These are phyloP conservation scores for Lentinula detonsa DNA, from an alignment of 768 basidiomycete species.

Conservation along the genomic window DNA sequence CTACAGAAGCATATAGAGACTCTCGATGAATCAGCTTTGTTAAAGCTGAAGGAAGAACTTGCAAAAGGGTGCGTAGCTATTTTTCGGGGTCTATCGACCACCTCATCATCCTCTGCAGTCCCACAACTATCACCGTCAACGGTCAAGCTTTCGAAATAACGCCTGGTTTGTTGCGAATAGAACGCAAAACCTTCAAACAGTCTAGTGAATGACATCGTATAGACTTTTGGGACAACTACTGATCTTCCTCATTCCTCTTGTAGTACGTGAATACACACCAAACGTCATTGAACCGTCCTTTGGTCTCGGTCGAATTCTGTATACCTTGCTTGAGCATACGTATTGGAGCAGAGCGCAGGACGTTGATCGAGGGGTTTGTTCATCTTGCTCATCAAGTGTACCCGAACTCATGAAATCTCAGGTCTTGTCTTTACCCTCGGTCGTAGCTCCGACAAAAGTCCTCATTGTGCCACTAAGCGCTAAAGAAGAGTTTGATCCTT, in stretches of 20 bases:
- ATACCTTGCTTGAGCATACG: conserved; percentile 89
- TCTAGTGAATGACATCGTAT: conserved; percentile 63
- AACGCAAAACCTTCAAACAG: conserved; percentile 73
- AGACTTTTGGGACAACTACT: conserved; percentile 29
- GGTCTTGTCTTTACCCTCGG: conserved; percentile 55
- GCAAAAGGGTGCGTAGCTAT: conserved; percentile 54
- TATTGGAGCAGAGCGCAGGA: conserved; percentile 96
- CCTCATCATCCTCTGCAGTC: not conserved
- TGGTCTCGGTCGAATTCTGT: conserved; percentile 94
- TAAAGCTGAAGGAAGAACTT: conserved; percentile 64
- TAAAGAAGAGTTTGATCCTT: conserved; percentile 76
- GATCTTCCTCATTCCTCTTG: conserved; percentile 9
- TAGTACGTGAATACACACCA: conserved; percentile 94
- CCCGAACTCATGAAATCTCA: conserved; percentile 61
- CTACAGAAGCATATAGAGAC: conserved; percentile 60
- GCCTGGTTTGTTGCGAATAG: conserved; percentile 68
- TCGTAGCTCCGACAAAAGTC: conserved; percentile 94
- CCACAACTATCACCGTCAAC: not conserved
- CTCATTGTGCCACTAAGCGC: conserved; percentile 79
- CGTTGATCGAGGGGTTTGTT: conserved; percentile 77
- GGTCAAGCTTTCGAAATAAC: conserved; percentile 67
- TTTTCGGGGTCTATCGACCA: not conserved
- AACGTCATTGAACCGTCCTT: conserved; percentile 99
- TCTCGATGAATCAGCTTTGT: conserved; percentile 61
- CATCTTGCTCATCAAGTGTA: not conserved